Conservation (phyloP, 73 alveolate species). For the Paramecium caudatum region DNA sequence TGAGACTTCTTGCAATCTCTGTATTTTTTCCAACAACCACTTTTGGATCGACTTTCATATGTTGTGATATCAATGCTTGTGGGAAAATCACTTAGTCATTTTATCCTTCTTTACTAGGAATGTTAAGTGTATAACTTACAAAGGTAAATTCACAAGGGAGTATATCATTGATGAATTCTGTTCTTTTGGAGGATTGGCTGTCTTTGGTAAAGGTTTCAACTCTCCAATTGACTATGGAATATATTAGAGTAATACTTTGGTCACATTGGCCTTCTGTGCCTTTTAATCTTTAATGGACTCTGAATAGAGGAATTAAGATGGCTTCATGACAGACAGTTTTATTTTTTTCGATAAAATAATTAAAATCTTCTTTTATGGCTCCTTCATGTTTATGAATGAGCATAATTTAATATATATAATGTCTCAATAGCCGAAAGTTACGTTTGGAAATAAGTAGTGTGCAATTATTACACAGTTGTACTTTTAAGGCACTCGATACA, state of each 20-base stretch:
- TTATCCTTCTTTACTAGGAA: constrained; percentile 38
- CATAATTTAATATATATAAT: constrained; percentile 23
- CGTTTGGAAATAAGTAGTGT: constrained; percentile 29
- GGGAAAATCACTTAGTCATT: neutral
- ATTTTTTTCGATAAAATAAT: constrained; percentile 55
- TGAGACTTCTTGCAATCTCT: constrained; percentile 30
- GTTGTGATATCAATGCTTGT: neutral
- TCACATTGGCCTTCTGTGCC: constrained; percentile 18
- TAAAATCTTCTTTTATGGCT: constrained; percentile 32
- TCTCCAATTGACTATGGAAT: constrained; percentile 36
- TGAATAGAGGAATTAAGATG: constrained; percentile 64
- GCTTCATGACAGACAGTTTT: constrained; percentile 68
- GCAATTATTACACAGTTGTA: neutral
- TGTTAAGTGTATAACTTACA: constrained; percentile 9
- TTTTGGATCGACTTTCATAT: neutral
- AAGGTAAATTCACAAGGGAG: constrained; percentile 57
- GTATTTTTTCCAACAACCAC: neutral
- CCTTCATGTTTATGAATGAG: neutral
- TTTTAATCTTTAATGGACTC: constrained; percentile 53
- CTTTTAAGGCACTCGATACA: constrained; percentile 40
- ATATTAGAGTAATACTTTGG: neutral
- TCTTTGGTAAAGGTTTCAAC: constrained; percentile 61
- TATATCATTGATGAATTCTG: constrained; percentile 54
- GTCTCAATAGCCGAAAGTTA: neutral
- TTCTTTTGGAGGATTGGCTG: constrained; percentile 60